Base-by-base conservation (phyloP, 352 stramenopile genomes). In the Lagenidium giganteum region DNA sequence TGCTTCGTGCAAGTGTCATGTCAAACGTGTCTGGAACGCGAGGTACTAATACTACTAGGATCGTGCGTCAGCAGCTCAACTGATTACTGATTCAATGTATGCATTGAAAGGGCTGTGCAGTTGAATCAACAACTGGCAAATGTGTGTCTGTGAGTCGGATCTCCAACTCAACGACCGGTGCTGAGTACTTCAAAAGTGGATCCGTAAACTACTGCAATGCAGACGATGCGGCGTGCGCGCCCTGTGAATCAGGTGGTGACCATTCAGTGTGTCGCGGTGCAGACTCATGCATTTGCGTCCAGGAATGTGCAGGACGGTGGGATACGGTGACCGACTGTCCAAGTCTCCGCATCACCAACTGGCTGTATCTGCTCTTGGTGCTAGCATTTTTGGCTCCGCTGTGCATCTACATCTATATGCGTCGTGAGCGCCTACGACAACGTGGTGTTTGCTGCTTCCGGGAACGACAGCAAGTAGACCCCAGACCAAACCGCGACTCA, bases 71-170 rank as follows among this genome's bases (percentile, higher is more conserved):
- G n/a, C n/a, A n/a, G n/a, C n/a, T n/a, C n/a, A n/a, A n/a, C n/a
- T n/a, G n/a, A n/a, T n/a, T n/a, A n/a, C n/a, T n/a, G n/a, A n/a
- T n/a, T n/a, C n/a, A n/a, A n/a, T n/a, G n/a, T n/a, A n/a, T n/a
- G n/a, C n/a, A n/a, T n/a, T n/a, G n/a, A n/a, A n/a, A n/a, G 6
- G 60, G 60, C 25, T 75, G 64, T 21, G 52, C 64, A n/a, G 37
- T 75, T n/a, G 60, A 75, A 26, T 57, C 61, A 13, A 57, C 47
- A 20, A 75, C 60, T 1, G 64, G 61, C 30, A 61, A 57, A 9
- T 75, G 64, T 54, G 51, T 75, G 5, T 64, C 57, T 4, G 38
- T 28, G 17, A 50, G 28, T 4, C 40, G 47, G 4, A 59, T 65
- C 18, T n/a, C n/a, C n/a, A 14, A 59, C 7, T 16, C 9, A 13